Percentiles rank a stretch among this genome's conserved stretches.
These are phyloP conservation scores for Hypoxylon lienhwacheense DNA, from an alignment of 495 filamentous ascomycete species.

Conservation along the genomic window DNA sequence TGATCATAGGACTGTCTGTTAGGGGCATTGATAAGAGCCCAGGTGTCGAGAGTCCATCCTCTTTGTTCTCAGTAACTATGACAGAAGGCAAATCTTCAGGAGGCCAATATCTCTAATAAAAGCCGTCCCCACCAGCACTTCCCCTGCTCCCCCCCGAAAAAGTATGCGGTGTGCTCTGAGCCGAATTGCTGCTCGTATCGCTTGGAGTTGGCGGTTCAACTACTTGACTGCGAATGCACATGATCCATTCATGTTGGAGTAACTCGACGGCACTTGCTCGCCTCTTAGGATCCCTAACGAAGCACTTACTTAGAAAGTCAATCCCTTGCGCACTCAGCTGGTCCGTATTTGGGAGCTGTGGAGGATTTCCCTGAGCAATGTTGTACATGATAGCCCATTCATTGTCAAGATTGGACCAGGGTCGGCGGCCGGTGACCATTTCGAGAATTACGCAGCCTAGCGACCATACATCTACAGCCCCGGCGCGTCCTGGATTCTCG, in stretches of 20 bases:
- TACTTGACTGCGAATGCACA: constrained; percentile 57
- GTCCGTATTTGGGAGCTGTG: constrained; percentile 75
- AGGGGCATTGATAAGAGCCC: not conserved
- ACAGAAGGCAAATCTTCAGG: constrained; percentile 25
- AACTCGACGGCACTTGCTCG: constrained; percentile 84
- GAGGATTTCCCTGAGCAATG: constrained; percentile 93
- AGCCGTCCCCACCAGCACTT: constrained; percentile 34
- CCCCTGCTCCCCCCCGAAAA: constrained; percentile 27
- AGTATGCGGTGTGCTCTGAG: constrained; percentile 44
- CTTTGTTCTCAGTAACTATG: constrained; percentile 15
- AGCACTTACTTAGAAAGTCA: constrained; percentile 86
- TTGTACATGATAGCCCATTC: constrained; percentile 99
- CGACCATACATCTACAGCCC: constrained; percentile 97
- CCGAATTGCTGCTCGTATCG: constrained; percentile 46
- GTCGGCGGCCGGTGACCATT: constrained; percentile 93
- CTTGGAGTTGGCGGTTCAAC: constrained; percentile 59
- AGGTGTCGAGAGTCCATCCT: constrained; percentile 2
- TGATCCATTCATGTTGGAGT: constrained; percentile 96
- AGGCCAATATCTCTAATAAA: constrained; percentile 37
- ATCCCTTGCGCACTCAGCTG: constrained; percentile 83
- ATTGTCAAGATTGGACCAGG: constrained; percentile 97
- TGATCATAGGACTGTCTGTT: not conserved
- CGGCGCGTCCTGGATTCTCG: constrained; percentile 68
- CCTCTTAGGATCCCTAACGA: constrained; percentile 78
- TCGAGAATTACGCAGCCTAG: constrained; percentile 95